phyloP scores from a whole-genome alignment of 805 yeast species.

The Barnettozyma sucrosica region DNA sequence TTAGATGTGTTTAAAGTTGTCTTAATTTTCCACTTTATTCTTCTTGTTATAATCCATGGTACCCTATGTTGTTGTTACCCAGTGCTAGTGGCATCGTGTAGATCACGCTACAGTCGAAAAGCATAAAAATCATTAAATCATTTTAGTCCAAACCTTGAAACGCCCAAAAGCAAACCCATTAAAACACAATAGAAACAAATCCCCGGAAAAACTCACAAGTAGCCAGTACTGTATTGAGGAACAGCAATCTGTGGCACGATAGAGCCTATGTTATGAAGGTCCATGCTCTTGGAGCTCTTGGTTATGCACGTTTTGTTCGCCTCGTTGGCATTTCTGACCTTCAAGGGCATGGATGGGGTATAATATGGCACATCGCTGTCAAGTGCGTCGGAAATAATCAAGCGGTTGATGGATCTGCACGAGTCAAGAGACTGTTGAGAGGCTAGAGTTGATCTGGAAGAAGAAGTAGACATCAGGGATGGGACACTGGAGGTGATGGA shows the following conservation, averaged over 20 bases:
- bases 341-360: constrained; percentile 17
- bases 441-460: constrained; percentile 34
- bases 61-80: neutral
- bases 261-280: constrained; percentile 5
- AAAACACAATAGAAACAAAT: neutral
- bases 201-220: neutral
- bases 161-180: neutral
- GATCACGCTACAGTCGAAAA: too few species aligned
- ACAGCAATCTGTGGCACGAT: constrained; percentile 1
- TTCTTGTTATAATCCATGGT: neutral
- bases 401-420: constrained; percentile 11
- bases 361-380: constrained; percentile 9
- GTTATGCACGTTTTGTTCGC: constrained; percentile 8
- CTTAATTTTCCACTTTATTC: neutral
- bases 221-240: neutral
- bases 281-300: constrained; percentile 11
- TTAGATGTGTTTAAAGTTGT: constrained; percentile 23
- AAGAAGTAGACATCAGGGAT: constrained; percentile 34
- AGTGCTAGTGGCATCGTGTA: too few species aligned
- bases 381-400: constrained; percentile 1
- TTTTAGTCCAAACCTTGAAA: neutral
- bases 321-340: constrained; percentile 20
- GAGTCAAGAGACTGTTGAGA: constrained; percentile 21
- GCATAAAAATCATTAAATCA: neutral
- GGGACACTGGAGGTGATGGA: constrained; percentile 31